Base-by-base conservation (phyloP, 2,329 filamentous ascomycete genomes). In the Ophiostoma montium region DNA sequence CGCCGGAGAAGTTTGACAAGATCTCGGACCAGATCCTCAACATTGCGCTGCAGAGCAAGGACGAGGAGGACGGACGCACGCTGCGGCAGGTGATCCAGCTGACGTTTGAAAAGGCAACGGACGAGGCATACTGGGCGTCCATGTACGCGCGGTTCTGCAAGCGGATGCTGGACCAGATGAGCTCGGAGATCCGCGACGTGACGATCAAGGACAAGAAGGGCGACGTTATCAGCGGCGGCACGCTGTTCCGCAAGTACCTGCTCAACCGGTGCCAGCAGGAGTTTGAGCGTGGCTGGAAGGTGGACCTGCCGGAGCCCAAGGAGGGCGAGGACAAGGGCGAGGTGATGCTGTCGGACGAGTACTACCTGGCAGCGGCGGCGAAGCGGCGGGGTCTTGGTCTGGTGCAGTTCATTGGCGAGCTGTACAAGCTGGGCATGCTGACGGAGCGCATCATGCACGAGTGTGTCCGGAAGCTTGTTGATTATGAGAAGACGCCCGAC, bases 91-190 rank as follows among this genome's bases (percentile, higher is more conserved):
- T 98, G 61, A 98, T 98, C 62, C 90, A 96, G 68, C 85, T 98
- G 53, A 95, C 90, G 1, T 98, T 98, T 59, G 92, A 98, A 71
- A 98, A 98, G 74, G 92, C 92, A 56, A 95, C 89, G 30, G 92
- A 98, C 62, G 92, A 98, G 67, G 86, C 89, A 58, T 90, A 96
- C 70, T 98, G 92, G 90, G 90, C 90, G 49, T 86, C 86, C 18
- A 96, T 96, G 86, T 98, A 98, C 62, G 92, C 92, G 63, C 92
- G 89, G 67, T 98, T 98, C 78, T 95, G 88, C 72, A 89, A 90
- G 74, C 82, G 84, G 56, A 96, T 96, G 92, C 74, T 96, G 53
- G 85, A 94, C 65, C 89, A 78, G 54, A 96, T 95, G 86, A 94
- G 86, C 67, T 69, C 84, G 19, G 90, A 95, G 44, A 94, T 98